Percentiles rank a stretch among this genome's conserved stretches.
Conservation (phyloP, 768 basidiomycete genomes). For the Dioszegia aurantiaca region DNA sequence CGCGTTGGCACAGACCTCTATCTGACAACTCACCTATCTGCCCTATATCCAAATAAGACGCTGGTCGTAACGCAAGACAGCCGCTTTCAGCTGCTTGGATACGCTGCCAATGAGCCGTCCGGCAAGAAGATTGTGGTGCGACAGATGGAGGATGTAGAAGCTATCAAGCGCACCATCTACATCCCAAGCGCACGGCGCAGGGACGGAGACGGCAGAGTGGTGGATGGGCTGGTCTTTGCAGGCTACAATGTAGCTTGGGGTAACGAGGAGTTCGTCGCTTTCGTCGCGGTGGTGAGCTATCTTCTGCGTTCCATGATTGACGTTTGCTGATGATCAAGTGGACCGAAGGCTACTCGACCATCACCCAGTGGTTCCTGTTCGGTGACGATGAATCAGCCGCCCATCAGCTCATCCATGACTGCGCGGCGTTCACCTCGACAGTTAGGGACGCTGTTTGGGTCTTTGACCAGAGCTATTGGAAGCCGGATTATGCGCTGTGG, state of each 20-base stretch:
- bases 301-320: neutral
- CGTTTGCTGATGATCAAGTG: slow-evolving; percentile 20
- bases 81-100: slow-evolving; percentile 29
- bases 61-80: slow-evolving; percentile 28
- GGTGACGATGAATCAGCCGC: slow-evolving; percentile 19
- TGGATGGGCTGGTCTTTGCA: slow-evolving; percentile 20
- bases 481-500: slow-evolving; percentile 65
- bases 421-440: slow-evolving; percentile 15
- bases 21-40: slow-evolving; percentile 18
- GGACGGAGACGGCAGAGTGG: slow-evolving; percentile 29
- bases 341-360: slow-evolving; percentile 19
- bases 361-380: slow-evolving; percentile 36
- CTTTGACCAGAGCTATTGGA: slow-evolving; percentile 69
- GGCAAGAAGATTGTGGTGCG: slow-evolving; percentile 19
- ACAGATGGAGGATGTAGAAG: slow-evolving; percentile 27
- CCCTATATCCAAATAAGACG: slow-evolving; percentile 27
- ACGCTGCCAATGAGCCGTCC: slow-evolving; percentile 18
- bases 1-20: slow-evolving; percentile 27
- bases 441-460: slow-evolving; percentile 60
- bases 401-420: slow-evolving; percentile 26
- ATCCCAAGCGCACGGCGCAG: slow-evolving; percentile 22
- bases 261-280: slow-evolving; percentile 28
- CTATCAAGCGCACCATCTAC: slow-evolving; percentile 24
- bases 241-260: slow-evolving; percentile 35
- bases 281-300: slow-evolving; percentile 31